Evolutionary conservation across 108 stramenopile genomes (phyloP), one percentile per base, ranked within the genome.

Genomic region (Parietichytrium sp.): DNA sequence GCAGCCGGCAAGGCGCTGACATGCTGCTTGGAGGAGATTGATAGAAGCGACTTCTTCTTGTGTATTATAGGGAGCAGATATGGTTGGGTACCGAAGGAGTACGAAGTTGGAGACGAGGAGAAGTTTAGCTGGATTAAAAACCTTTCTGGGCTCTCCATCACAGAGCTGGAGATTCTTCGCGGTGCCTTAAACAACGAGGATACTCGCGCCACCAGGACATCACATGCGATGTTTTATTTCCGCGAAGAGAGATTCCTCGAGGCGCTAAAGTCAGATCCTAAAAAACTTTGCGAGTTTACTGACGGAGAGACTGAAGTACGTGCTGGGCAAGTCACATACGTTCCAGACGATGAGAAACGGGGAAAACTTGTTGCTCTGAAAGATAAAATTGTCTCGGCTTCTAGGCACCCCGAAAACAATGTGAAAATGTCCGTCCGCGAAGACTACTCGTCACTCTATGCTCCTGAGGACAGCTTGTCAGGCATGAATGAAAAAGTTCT

Each of bases 261-360:
- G 45, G 33, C 36, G 38, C 61, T 72, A n/a, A 45, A 72, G 42
- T 10, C 29, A 6, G 23, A 8, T 0, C 61, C 61, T 12, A 72
- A 72, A 25, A 16, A 45, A 10, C 42, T 72, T 15, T 72, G 61
- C 61, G 61, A 72, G 42, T 72, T 72, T 3, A 72, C 61, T 10
- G 61, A 72, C 2, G 61, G 61, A 25, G 38, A 72, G 23, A 72
- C 61, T 7, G 61, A 23, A 0, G 36, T 45, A 33, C 18, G 25
- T n/a, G 36, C 61, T 10, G 61, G 61, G 6, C 38, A 72, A 42
- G 38, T 72, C 6, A 2, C 45, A n/a, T 72, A 72, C 61, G 20
- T 72, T 20, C 61, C 61, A 27, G 45, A 72, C 61, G 61, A 72
- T 33, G 61, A 72, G 15, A 72, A 72, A 38, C 61, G 45, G 20